Evolutionary conservation across 1,284 basidiomycete species (phyloP).

Genomic region (Cystobasidium pallidum): DNA sequence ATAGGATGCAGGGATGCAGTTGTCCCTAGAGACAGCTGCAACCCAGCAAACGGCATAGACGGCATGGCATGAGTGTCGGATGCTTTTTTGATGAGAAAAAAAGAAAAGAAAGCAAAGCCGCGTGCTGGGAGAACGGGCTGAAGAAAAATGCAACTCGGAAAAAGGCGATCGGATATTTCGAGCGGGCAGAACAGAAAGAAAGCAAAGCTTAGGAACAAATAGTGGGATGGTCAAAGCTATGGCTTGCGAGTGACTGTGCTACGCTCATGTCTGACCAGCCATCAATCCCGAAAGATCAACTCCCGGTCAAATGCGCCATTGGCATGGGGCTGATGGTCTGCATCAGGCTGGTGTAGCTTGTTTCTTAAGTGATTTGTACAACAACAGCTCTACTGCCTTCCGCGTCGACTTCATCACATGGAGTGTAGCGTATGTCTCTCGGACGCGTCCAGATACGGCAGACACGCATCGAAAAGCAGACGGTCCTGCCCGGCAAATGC

Average conservation of each 20-base stretch:
- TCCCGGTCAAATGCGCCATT: too few relatives aligned
- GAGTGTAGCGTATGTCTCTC: slow-evolving; percentile 36
- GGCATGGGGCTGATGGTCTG: too few relatives aligned
- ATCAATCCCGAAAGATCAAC: too few relatives aligned
- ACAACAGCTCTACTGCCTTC: not conserved
- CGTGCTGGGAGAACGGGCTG: too few relatives aligned
- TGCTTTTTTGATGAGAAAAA: slow-evolving; percentile 45
- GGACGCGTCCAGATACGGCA: slow-evolving; percentile 4
- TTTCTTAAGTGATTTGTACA: not conserved
- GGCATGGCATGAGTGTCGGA: slow-evolving; percentile 40
- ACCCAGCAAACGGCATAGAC: slow-evolving; percentile 16
- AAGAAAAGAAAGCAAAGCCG: slow-evolving; percentile 12
- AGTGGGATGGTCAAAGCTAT: too few relatives aligned
- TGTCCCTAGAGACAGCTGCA: not conserved
- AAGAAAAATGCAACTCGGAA: slow-evolving; percentile 2
- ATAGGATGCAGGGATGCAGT: not conserved
- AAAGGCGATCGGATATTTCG: not conserved
- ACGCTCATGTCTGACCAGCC: too few relatives aligned
- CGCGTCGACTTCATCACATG: not conserved
- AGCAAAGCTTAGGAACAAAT: too few relatives aligned
- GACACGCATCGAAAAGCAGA: slow-evolving; percentile 20
- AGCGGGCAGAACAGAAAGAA: not conserved
- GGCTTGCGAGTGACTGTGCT: too few relatives aligned
- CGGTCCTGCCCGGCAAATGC: slow-evolving; percentile 11
- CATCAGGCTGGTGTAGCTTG: too few relatives aligned